Base-by-base conservation (phyloP, 2,329 filamentous ascomycete species). In the Calcarisporium arbuscula region DNA sequence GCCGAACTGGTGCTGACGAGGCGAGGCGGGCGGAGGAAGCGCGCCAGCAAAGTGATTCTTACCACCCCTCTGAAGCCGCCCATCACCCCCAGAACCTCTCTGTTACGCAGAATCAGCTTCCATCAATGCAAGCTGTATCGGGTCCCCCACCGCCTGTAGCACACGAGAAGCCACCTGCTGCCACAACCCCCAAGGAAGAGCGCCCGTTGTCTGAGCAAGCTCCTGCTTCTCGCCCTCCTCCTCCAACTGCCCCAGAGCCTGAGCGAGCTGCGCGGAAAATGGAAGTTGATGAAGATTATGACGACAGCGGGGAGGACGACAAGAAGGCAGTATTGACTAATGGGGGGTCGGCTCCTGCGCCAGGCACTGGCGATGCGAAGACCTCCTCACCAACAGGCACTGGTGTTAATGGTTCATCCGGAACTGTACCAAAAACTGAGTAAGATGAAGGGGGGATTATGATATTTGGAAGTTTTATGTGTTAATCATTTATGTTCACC, bases 201-300 rank as follows among this genome's bases (percentile, higher is more conserved):
- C 67, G 72, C 9, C 58, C 67, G 22, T 61, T 70, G 32, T 57
- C 45, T 15, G 57, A 60, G 35, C 56, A 56, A 35, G 53, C 64
- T 16, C 53, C 61, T 15, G 54, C 61, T 25, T 49, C 66, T 18
- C 65, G 68, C 20, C 62, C 73, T 19, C 59, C 71, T 3, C 67
- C 72, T 16, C 65, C 71, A 15, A 59, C 43, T 2, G 39, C 70
- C 14, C 80, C 80, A 38, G 90, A 96, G 62, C 85, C 88, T 8
- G 79, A 84, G 57, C 67, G 79, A 34, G 88, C 92, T 21, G 87
- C 88, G 15, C 75, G 92, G 16, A 94, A 94, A 61, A 94, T 98
- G 78, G 90, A 96, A 6, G 85, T 96, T 15, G 89, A 98, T 48
- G 92, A 98, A 57, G 85, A 96, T 56, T 96, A 98, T 51, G 90